phyloP scores from a whole-genome alignment of 2,329 filamentous ascomycete species.

The Geosmithia putterillii region DNA sequence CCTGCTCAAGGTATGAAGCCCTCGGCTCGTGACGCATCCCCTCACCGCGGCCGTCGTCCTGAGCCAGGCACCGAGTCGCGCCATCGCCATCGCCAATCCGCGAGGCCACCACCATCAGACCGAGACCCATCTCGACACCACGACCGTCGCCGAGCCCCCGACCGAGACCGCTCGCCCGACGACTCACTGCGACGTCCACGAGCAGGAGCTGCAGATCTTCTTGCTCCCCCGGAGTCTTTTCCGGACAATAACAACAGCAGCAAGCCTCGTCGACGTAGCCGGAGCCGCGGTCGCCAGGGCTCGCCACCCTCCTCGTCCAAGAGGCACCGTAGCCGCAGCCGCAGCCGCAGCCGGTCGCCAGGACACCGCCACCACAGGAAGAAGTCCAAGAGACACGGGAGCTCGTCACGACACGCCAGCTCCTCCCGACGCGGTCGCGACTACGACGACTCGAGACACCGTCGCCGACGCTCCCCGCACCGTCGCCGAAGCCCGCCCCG shows the following conservation, averaged over 20 bases:
- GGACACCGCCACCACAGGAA: constrained; percentile 25
- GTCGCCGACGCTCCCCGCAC: constrained; percentile 18
- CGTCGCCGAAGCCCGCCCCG: constrained; percentile 17
- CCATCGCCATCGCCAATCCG: constrained; percentile 17
- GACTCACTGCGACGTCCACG: constrained; percentile 9
- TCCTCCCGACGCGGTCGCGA: constrained; percentile 23
- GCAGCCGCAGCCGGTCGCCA: constrained; percentile 26
- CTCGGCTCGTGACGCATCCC: constrained; percentile 17
- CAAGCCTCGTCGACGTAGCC: constrained; percentile 18
- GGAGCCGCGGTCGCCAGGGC: constrained; percentile 17
- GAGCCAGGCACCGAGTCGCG: constrained; percentile 14
- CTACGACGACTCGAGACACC: constrained; percentile 20
- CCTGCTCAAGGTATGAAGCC: constrained; percentile 19
- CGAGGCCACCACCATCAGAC: too few species aligned
- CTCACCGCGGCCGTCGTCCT: constrained; percentile 17
- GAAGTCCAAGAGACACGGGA: constrained; percentile 21
- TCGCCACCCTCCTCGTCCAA: constrained; percentile 25
- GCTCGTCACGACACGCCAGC: constrained; percentile 20
- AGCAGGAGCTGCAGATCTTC: constrained; percentile 20
- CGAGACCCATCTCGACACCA: constrained; percentile 12
- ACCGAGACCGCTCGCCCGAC: constrained; percentile 12
- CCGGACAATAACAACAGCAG: too few species aligned
- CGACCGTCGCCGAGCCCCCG: constrained; percentile 21
- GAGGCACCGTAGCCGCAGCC: constrained; percentile 28
- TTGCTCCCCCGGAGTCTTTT: constrained; percentile 12